Conservation (phyloP, 495 filamentous ascomycete genomes). For the Penicillium macrosclerotiorum region DNA sequence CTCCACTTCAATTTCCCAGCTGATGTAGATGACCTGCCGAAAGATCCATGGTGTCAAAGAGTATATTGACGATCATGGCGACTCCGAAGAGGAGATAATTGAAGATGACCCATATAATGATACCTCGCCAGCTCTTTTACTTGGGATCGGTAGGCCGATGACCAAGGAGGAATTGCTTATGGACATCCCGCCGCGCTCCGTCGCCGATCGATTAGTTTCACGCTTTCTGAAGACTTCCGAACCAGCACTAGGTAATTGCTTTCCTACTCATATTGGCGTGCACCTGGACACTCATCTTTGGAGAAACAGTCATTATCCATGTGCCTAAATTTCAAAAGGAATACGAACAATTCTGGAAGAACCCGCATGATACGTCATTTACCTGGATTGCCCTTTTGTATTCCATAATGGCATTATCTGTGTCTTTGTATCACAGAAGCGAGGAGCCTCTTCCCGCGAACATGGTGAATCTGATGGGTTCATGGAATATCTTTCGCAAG, state of each 20-base stretch:
- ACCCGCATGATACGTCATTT: slow-evolving; percentile 29
- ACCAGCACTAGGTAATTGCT: slow-evolving; percentile 34
- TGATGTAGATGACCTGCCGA: slow-evolving; percentile 12
- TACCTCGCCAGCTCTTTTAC: slow-evolving; percentile 37
- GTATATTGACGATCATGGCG: slow-evolving; percentile 25
- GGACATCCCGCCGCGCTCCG: slow-evolving; percentile 39
- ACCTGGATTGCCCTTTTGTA: slow-evolving; percentile 41
- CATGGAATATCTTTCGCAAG: slow-evolving; percentile 26
- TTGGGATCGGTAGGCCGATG: slow-evolving; percentile 32
- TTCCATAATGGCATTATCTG: slow-evolving; percentile 30
- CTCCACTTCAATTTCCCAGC: neutral
- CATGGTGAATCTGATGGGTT: slow-evolving; percentile 13
- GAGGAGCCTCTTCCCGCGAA: slow-evolving; percentile 26
- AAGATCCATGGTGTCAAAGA: slow-evolving; percentile 39
- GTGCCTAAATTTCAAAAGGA: slow-evolving; percentile 43
- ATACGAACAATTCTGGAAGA: slow-evolving; percentile 39
- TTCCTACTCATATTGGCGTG: neutral
- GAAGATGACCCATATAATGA: slow-evolving; percentile 21
- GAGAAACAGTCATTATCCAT: slow-evolving; percentile 38
- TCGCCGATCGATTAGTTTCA: slow-evolving; percentile 45
- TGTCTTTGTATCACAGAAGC: slow-evolving; percentile 28
- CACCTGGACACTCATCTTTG: neutral
- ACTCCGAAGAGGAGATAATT: slow-evolving; percentile 23
- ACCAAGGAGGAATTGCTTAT: slow-evolving; percentile 38
- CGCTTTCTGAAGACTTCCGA: slow-evolving; percentile 45